Evolutionary conservation across 2,329 filamentous ascomycete genomes (phyloP).

Genomic region (Ceratocystis papillata): DNA sequence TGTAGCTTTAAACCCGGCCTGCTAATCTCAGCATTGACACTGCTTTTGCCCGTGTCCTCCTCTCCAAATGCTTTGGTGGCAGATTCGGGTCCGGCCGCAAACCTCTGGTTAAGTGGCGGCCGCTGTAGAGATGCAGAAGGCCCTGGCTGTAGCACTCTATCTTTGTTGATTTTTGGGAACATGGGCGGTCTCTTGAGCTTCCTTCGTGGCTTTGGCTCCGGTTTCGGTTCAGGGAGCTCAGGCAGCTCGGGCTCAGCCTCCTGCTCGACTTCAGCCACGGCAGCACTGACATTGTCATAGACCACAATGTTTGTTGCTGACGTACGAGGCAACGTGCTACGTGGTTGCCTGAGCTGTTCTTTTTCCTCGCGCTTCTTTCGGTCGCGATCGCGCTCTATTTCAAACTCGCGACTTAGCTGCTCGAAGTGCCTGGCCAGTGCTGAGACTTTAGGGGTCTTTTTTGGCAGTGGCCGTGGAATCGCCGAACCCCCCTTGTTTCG

Average conservation of each 20-base stretch:
- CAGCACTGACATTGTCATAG: conserved; percentile 86
- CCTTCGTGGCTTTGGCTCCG: conserved; percentile 12
- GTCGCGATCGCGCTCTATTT: conserved; percentile 83
- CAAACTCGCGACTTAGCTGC: conserved; percentile 89
- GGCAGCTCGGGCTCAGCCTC: conserved; percentile 14
- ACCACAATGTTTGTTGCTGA: conserved; percentile 92
- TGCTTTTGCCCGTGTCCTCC: not conserved
- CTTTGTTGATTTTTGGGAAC: conserved; percentile 19
- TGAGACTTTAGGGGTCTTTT: conserved; percentile 68
- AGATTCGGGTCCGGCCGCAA: not conserved
- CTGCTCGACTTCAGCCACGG: conserved; percentile 67
- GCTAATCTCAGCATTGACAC: not conserved
- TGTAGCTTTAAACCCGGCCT: not conserved
- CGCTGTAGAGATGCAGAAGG: not conserved
- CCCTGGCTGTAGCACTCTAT: not conserved
- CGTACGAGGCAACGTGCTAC: conserved; percentile 72
- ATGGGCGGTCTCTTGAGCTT: conserved; percentile 20
- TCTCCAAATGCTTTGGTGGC: conserved; percentile 6
- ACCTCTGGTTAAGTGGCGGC: not conserved
- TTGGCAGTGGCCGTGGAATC: conserved; percentile 78
- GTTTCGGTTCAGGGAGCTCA: conserved; percentile 15
- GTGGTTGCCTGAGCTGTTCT: conserved; percentile 51
- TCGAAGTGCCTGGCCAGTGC: conserved; percentile 94
- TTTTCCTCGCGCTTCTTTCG: conserved; percentile 69
- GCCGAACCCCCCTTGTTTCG: conserved; percentile 59